Evolutionary conservation across 2,329 filamentous ascomycete species (phyloP).

Genomic region (Epichloe hybrida): DNA sequence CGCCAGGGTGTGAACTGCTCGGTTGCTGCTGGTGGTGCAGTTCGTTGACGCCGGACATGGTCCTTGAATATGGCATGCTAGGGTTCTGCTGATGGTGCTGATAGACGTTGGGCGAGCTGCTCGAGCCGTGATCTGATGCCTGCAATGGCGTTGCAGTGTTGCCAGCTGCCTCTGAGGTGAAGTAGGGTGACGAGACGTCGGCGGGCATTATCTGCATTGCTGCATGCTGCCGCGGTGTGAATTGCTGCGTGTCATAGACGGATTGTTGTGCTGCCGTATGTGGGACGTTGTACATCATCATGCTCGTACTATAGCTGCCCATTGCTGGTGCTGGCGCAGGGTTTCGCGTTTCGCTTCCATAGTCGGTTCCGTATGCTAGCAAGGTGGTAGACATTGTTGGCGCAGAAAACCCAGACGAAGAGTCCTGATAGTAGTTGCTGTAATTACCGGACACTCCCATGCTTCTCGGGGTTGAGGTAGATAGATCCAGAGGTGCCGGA

Average conservation of each 20-base stretch:
- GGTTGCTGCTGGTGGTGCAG: slow-evolving; percentile 22
- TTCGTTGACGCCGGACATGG: slow-evolving; percentile 31
- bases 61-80: slow-evolving; percentile 36
- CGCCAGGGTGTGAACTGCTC: slow-evolving; percentile 20
- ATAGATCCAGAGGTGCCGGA: slow-evolving; percentile 34
- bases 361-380: slow-evolving; percentile 50
- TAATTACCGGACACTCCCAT: slow-evolving; percentile 45
- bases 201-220: slow-evolving; percentile 54
- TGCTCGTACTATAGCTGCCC: slow-evolving; percentile 45
- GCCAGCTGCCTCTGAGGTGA: slow-evolving; percentile 29
- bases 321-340: slow-evolving; percentile 42
- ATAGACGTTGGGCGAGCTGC: slow-evolving; percentile 46
- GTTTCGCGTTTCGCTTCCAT: slow-evolving; percentile 47
- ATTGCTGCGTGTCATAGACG: slow-evolving; percentile 67
- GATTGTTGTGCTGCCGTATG: slow-evolving; percentile 46
- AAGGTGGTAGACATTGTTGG: slow-evolving; percentile 41
- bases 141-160: slow-evolving; percentile 43
- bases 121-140: slow-evolving; percentile 32
- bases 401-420: slow-evolving; percentile 36
- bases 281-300: slow-evolving; percentile 69
- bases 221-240: slow-evolving; percentile 62
- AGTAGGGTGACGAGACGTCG: slow-evolving; percentile 54
- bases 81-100: slow-evolving; percentile 49
- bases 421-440: slow-evolving; percentile 45
- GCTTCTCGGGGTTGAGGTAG: slow-evolving; percentile 32